phyloP scores from a whole-genome alignment of 1,284 basidiomycete species.

The Pseudozyma hubeiensis region DNA sequence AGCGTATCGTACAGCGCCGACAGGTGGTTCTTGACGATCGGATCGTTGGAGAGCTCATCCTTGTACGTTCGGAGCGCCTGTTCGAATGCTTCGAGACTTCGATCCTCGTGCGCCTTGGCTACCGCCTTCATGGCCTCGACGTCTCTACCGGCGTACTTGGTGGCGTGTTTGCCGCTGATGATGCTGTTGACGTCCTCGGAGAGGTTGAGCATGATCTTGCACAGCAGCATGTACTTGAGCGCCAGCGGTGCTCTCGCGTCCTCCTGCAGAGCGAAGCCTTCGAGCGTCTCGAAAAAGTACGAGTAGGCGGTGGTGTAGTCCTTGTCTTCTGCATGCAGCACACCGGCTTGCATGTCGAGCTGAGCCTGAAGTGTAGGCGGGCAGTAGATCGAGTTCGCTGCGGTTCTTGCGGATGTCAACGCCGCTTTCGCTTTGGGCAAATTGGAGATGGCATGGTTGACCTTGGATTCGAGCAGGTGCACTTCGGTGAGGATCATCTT shows the following conservation, averaged over 20 bases:
- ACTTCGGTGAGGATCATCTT: slow-evolving; percentile 98
- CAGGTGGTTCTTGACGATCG: slow-evolving; percentile 92
- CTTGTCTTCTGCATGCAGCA: slow-evolving; percentile 95
- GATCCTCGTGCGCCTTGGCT: slow-evolving; percentile 89
- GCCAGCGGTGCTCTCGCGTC: slow-evolving; percentile 78
- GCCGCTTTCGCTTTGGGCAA: slow-evolving; percentile 93
- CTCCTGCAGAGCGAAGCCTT: slow-evolving; percentile 79
- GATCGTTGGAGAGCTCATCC: slow-evolving; percentile 89
- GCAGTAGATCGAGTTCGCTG: slow-evolving; percentile 97
- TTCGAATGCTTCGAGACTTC: slow-evolving; percentile 90
- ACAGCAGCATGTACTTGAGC: slow-evolving; percentile 96
- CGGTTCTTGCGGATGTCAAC: slow-evolving; percentile 89
- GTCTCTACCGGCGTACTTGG: slow-evolving; percentile 82
- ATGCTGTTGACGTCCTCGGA: slow-evolving; percentile 91
- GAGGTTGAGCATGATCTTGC: slow-evolving; percentile 96
- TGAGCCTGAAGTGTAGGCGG: slow-evolving; percentile 91
- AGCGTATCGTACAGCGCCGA: slow-evolving; percentile 93
- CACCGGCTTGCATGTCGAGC: slow-evolving; percentile 90
- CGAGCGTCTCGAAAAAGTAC: slow-evolving; percentile 97
- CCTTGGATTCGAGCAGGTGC: slow-evolving; percentile 89
- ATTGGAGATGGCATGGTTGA: slow-evolving; percentile 91
- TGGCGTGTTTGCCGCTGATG: slow-evolving; percentile 85
- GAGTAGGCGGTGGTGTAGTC: slow-evolving; percentile 97
- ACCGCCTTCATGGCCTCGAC: slow-evolving; percentile 96
- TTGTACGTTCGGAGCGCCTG: slow-evolving; percentile 86